Conservation (phyloP, 306 rosid species). For the Castanea crenata region DNA sequence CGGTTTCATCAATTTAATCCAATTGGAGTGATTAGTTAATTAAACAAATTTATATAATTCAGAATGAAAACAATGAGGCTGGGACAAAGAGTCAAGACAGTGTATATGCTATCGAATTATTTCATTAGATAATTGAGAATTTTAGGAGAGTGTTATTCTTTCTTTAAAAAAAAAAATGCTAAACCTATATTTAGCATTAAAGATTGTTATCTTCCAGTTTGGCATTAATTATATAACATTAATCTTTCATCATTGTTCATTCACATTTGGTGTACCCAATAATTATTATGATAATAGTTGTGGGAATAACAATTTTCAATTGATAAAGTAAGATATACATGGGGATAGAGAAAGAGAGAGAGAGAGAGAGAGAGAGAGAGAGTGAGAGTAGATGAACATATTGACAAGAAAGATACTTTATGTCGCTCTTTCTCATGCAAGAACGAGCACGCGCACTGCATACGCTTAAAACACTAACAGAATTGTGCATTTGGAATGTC, state of each 20-base stretch:
- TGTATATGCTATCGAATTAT: too few relatives aligned
- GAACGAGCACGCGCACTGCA: conserved; percentile 27
- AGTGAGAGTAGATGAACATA: neutral
- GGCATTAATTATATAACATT: too few relatives aligned
- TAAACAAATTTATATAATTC: neutral
- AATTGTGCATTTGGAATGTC: conserved; percentile 1
- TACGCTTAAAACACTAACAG: neutral
- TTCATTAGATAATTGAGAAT: too few relatives aligned
- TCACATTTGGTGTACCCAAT: too few relatives aligned
- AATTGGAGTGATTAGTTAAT: neutral
- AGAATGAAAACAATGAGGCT: neutral
- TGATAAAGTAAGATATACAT: neutral
- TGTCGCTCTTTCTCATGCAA: conserved; percentile 35
- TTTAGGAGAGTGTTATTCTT: too few relatives aligned
- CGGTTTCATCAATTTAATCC: neutral
- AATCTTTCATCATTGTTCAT: too few relatives aligned
- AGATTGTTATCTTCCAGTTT: too few relatives aligned
- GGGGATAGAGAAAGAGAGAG: neutral
- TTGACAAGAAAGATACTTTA: conserved; percentile 21
- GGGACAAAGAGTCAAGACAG: too few relatives aligned
- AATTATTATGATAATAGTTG: too few relatives aligned
- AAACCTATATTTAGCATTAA: too few relatives aligned
- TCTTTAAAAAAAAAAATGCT: too few relatives aligned
- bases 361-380: neutral
- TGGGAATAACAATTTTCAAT: too few relatives aligned